A percentile compares a stretch with the other conserved stretches of the same genome.
Evolutionary conservation across 2,329 filamentous ascomycete genomes (phyloP).

Genomic region (Endoconidiophora laricicola): DNA sequence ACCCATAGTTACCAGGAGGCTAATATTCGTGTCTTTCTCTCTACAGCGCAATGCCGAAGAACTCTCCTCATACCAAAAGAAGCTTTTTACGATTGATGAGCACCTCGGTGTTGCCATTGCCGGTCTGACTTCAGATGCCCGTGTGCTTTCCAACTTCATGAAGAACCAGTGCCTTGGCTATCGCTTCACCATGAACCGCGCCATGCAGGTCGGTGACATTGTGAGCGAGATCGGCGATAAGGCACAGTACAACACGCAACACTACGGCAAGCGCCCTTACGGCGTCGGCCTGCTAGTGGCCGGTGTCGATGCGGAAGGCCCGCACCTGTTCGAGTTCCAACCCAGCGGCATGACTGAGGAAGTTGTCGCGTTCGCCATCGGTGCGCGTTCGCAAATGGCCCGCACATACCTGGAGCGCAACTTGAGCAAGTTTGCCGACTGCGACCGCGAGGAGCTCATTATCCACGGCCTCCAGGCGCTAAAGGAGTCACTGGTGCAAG

Average conservation of each 20-base stretch:
- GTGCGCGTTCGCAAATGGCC: conserved; percentile 91
- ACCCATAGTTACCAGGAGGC: neutral
- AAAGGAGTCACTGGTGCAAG: conserved; percentile 90
- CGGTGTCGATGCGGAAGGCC: conserved; percentile 82
- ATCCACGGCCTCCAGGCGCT: conserved; percentile 78
- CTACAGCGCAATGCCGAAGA: conserved; percentile 90
- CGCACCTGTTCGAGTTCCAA: conserved; percentile 97
- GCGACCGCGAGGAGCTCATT: conserved; percentile 70
- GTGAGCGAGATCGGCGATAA: conserved; percentile 88
- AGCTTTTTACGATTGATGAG: conserved; percentile 90
- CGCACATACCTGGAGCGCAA: conserved; percentile 91
- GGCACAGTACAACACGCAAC: conserved; percentile 93
- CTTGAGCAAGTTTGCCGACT: conserved; percentile 63
- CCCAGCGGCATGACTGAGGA: conserved; percentile 91
- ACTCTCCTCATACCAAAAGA: conserved; percentile 98
- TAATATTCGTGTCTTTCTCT: neutral
- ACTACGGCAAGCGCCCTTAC: conserved; percentile 83
- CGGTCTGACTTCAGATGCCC: conserved; percentile 90
- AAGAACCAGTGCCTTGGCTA: conserved; percentile 96
- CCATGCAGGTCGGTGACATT: conserved; percentile 78
- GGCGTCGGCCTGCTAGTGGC: conserved; percentile 78
- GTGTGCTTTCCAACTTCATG: conserved; percentile 99
- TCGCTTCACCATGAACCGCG: conserved; percentile 86
- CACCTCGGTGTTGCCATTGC: conserved; percentile 93
- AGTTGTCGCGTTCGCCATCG: conserved; percentile 92